Percentiles rank a stretch among this genome's conserved stretches.
phyloP scores from a whole-genome alignment of 352 stramenopile genomes.

The Phytophthora meadii region DNA sequence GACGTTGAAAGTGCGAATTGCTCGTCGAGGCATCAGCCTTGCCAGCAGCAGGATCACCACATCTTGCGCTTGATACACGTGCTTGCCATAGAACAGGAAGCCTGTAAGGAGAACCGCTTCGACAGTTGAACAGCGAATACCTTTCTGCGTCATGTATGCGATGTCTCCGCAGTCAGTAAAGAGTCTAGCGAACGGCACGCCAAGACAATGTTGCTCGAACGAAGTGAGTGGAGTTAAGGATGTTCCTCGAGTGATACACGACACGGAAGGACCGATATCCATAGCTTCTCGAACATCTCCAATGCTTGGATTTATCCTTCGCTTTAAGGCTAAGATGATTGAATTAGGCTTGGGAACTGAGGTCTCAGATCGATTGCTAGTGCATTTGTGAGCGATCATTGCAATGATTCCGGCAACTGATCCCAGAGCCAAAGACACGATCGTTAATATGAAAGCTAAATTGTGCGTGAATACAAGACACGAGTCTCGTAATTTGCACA shows the following conservation, averaged over 20 bases:
- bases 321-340: too few species aligned
- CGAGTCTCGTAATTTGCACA: constrained; percentile 28
- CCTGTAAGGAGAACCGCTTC: constrained; percentile 17
- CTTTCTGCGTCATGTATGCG: constrained; percentile 5
- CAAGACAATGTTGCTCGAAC: constrained; percentile 29
- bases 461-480: constrained; percentile 21
- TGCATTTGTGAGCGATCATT: too few species aligned
- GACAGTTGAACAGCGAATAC: background rate
- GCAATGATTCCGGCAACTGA: too few species aligned
- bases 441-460: constrained; percentile 7
- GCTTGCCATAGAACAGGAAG: constrained; percentile 20
- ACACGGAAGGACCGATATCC: constrained; percentile 1
- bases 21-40: too few species aligned
- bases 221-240: constrained; percentile 5
- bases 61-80: constrained; percentile 18
- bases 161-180: constrained; percentile 33
- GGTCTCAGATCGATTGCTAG: too few species aligned
- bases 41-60: background rate
- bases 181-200: constrained; percentile 19
- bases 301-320: too few species aligned
- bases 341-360: too few species aligned
- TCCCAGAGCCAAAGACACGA: background rate
- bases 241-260: background rate
- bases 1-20: constrained; percentile 29
- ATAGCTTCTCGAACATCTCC: background rate